Conservation (phyloP, 208 protist genomes). For the Acanthamoeba polyphaga region DNA sequence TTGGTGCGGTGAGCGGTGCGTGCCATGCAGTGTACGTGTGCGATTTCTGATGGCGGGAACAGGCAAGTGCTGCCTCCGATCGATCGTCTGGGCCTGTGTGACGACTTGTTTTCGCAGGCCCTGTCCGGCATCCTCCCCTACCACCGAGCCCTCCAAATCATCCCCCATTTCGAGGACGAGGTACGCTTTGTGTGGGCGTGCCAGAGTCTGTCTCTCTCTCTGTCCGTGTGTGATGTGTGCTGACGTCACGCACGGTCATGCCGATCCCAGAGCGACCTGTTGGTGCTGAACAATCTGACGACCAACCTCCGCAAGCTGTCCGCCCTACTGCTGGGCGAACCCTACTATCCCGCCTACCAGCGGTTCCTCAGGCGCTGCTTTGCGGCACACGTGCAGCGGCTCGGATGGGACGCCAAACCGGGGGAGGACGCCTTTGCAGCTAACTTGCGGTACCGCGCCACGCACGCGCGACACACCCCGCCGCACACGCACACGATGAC, state of each 20-base stretch:
- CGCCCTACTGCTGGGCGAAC: neutral
- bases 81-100: neutral
- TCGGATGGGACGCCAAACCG: neutral
- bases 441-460: neutral
- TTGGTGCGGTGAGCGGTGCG: neutral
- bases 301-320: constrained; percentile 13
- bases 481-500: neutral
- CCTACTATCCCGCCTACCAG: constrained; percentile 22
- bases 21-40: too few species aligned
- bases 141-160: neutral
- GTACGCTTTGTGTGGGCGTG: too few species aligned
- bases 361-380: neutral
- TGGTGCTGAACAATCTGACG: constrained; percentile 25
- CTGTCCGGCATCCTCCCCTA: neutral
- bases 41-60: too few species aligned
- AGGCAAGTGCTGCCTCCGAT: neutral
- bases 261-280: neutral
- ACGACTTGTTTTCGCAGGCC: constrained; percentile 8
- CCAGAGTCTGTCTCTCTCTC: too few species aligned
- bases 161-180: neutral
- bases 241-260: neutral
- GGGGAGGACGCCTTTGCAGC: neutral
- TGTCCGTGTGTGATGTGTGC: neutral
- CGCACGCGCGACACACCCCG: too few species aligned
- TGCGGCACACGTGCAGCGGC: neutral